Evolutionary conservation across 192 early-diverging fungal genomes (phyloP).

Genomic region (Polychytrium aggregatum): DNA sequence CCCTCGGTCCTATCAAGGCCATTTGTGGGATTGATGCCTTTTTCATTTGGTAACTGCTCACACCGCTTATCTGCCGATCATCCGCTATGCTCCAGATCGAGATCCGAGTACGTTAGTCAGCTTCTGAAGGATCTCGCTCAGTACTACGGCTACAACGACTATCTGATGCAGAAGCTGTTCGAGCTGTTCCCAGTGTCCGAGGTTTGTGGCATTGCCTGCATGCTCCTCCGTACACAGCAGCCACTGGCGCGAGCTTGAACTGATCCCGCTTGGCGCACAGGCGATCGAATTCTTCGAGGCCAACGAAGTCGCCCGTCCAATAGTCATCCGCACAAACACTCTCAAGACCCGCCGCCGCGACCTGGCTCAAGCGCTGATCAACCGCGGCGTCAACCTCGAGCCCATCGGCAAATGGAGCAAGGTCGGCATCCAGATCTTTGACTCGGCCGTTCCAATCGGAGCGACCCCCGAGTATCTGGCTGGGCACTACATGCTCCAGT

Average conservation of each 20-base stretch:
- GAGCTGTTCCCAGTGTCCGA: constrained; percentile 83
- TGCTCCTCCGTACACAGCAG: too few relatives aligned
- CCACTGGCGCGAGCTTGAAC: constrained; percentile 36
- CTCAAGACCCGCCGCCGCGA: constrained; percentile 88
- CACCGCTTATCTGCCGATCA: too few relatives aligned
- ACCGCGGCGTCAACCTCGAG: constrained; percentile 94
- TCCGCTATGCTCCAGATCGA: constrained; percentile 30
- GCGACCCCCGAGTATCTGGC: constrained; percentile 98
- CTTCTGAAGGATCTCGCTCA: constrained; percentile 78
- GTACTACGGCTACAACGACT: constrained; percentile 95
- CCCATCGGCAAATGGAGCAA: constrained; percentile 98
- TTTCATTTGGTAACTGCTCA: too few relatives aligned
- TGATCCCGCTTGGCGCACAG: too few relatives aligned
- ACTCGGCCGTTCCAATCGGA: constrained; percentile 88
- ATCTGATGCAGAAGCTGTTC: constrained; percentile 80
- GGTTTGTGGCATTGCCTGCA: constrained; percentile 8
- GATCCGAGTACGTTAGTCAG: constrained; percentile 77
- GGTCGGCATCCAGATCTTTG: constrained; percentile 92
- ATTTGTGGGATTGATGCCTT: too few relatives aligned
- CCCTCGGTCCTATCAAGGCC: too few relatives aligned
- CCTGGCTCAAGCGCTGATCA: constrained; percentile 86
- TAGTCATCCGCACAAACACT: constrained; percentile 95
- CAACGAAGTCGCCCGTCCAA: constrained; percentile 90
- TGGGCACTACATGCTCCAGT: constrained; percentile 98
- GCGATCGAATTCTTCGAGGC: constrained; percentile 98